Evolutionary conservation across 768 basidiomycete genomes (phyloP).

Genomic region (Auricularia sp.): DNA sequence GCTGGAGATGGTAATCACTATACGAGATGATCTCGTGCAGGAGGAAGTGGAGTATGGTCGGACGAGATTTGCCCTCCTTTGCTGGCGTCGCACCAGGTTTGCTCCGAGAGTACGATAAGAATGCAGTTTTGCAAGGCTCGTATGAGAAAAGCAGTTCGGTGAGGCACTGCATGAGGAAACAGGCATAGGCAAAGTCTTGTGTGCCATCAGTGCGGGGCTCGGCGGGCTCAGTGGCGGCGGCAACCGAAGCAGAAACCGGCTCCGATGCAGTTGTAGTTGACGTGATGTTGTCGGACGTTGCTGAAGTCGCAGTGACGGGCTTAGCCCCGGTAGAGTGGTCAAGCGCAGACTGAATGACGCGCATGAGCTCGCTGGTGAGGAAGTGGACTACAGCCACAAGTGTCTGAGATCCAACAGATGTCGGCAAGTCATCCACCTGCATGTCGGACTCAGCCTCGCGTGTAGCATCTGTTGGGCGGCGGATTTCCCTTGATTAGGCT

Average conservation of each 20-base stretch:
- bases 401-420: conserved; percentile 43
- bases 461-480: conserved; percentile 5
- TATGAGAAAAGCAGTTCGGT: conserved; percentile 93
- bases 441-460: conserved; percentile 13
- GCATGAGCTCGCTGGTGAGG: conserved; percentile 62
- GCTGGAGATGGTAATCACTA: conserved; percentile 56
- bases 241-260: not conserved
- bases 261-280: conserved; percentile 7
- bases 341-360: conserved; percentile 20
- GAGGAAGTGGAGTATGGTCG: conserved; percentile 66
- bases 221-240: conserved; percentile 6
- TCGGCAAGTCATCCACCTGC: conserved; percentile 16
- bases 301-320: conserved; percentile 9
- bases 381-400: conserved; percentile 37
- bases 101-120: conserved; percentile 69
- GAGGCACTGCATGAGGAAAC: conserved; percentile 84
- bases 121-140: conserved; percentile 78
- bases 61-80: conserved; percentile 60
- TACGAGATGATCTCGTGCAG: conserved; percentile 76
- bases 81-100: conserved; percentile 44
- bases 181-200: conserved; percentile 33
- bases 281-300: not conserved
- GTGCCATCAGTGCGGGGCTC: conserved; percentile 6
- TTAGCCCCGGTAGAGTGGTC: conserved; percentile 22
- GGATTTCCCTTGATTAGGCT: conserved; percentile 23